A percentile compares a stretch with the other conserved stretches of the same genome.
phyloP scores from a whole-genome alignment of 2,329 filamentous ascomycete genomes.

The Grosmannia huntii region DNA sequence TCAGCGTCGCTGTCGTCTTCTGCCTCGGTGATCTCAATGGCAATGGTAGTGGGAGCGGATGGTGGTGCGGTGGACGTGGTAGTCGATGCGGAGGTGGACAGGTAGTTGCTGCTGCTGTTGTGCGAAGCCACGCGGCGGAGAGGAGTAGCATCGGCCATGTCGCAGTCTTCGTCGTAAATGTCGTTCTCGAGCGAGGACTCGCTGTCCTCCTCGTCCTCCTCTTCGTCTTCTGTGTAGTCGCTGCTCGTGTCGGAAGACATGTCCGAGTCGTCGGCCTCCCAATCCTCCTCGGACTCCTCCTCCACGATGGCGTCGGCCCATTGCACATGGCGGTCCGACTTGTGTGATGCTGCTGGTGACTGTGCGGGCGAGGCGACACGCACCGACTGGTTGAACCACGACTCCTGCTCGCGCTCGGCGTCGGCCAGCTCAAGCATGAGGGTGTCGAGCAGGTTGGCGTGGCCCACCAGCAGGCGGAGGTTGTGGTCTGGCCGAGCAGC shows the following conservation, averaged over 20 bases:
- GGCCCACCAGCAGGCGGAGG: constrained; percentile 86
- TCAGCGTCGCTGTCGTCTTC: constrained; percentile 24
- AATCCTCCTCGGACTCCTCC: constrained; percentile 51
- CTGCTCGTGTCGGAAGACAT: constrained; percentile 36
- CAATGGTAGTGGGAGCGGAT: constrained; percentile 14
- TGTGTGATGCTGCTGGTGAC: constrained; percentile 13
- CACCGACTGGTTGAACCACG: constrained; percentile 95
- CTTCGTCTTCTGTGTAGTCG: constrained; percentile 35
- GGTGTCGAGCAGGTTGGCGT: constrained; percentile 94
- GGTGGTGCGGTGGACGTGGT: constrained; percentile 16
- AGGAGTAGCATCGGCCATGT: constrained; percentile 37
- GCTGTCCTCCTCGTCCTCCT: constrained; percentile 33
- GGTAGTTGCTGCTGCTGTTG: constrained; percentile 13
- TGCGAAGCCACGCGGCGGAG: constrained; percentile 33
- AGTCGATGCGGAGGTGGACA: constrained; percentile 14
- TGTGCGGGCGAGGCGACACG: constrained; percentile 39
- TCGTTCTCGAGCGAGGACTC: background rate
- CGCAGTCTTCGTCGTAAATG: constrained; percentile 42
- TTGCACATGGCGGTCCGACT: constrained; percentile 60
- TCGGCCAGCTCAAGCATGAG: constrained; percentile 85
- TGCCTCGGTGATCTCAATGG: constrained; percentile 19
- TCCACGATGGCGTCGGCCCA: constrained; percentile 74
- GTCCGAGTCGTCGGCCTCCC: constrained; percentile 49
- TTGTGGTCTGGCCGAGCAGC: constrained; percentile 86
- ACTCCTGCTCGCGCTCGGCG: constrained; percentile 89